Evolutionary conservation across 768 basidiomycete genomes (phyloP).

Genomic region (Nidularia pulvinata): DNA sequence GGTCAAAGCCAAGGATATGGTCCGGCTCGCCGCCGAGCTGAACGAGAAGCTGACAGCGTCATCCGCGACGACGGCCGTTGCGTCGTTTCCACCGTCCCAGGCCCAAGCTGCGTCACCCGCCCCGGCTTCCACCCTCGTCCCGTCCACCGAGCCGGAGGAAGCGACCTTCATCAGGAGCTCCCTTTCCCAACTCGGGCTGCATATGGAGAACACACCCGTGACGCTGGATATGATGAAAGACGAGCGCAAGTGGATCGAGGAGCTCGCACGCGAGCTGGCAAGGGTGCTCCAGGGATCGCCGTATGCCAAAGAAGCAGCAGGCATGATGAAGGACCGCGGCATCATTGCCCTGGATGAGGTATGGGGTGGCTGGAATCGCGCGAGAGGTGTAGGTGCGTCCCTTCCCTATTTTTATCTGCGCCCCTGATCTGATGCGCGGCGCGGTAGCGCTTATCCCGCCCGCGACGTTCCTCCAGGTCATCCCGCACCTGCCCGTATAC

Average conservation of each 20-base stretch:
- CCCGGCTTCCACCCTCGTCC: constrained; percentile 14
- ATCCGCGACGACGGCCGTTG: constrained; percentile 16
- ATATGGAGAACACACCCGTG: constrained; percentile 76
- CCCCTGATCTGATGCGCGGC: background rate
- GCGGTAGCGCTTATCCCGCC: constrained; percentile 84
- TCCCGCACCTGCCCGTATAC: constrained; percentile 64
- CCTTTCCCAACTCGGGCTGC: constrained; percentile 86
- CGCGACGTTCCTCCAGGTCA: constrained; percentile 74
- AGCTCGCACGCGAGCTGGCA: constrained; percentile 82
- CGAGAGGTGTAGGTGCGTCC: constrained; percentile 81
- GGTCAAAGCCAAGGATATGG: constrained; percentile 93
- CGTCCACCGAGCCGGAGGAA: constrained; percentile 70
- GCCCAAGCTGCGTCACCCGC: constrained; percentile 13
- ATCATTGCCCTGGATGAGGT: constrained; percentile 90
- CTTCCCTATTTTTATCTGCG: constrained; percentile 1
- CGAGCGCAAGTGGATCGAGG: constrained; percentile 76
- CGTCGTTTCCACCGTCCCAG: constrained; percentile 1
- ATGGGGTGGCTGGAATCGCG: constrained; percentile 96
- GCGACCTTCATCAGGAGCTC: constrained; percentile 88
- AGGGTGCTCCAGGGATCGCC: constrained; percentile 57
- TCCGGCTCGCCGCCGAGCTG: constrained; percentile 84
- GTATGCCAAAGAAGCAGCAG: constrained; percentile 24
- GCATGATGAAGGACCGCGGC: constrained; percentile 79
- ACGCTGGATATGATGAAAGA: constrained; percentile 89
- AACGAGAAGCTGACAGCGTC: constrained; percentile 69